Percentiles rank a stretch among this genome's conserved stretches.
These are phyloP conservation scores for Cryptococcus amylolentus DNA, from an alignment of 1,284 basidiomycete genomes.

Conservation along the genomic window DNA sequence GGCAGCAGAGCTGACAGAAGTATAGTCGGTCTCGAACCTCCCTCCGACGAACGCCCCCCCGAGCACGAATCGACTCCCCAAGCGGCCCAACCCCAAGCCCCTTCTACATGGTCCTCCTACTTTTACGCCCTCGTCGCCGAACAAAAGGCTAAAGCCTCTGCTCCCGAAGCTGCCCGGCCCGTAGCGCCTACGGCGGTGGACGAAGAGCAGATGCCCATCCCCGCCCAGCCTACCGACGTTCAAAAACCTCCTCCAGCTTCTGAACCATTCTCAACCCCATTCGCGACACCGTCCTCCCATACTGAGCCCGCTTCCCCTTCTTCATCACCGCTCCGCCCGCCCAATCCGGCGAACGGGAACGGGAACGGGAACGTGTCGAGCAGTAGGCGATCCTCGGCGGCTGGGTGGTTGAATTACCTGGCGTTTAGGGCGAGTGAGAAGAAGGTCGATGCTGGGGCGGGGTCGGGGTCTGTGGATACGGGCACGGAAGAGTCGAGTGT, in stretches of 20 bases:
- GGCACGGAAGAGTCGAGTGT: constrained; percentile 28
- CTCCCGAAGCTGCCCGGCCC: background rate
- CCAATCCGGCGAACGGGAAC: background rate
- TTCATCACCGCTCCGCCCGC: background rate
- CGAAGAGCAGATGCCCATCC: constrained; percentile 17
- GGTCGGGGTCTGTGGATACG: constrained; percentile 14
- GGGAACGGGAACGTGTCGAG: background rate
- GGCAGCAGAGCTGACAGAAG: background rate
- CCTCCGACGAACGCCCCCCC: background rate
- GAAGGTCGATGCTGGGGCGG: constrained; percentile 19
- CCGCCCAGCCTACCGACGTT: background rate
- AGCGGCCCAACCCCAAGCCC: background rate
- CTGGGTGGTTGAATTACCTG: constrained; percentile 45
- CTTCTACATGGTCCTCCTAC: constrained; percentile 25
- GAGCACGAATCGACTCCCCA: background rate
- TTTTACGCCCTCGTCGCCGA: constrained; percentile 25
- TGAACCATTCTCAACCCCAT: background rate
- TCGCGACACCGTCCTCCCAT: background rate
- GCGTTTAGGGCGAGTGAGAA: constrained; percentile 41
- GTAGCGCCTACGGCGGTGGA: constrained; percentile 12
- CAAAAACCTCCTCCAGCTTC: background rate
- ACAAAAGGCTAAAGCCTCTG: background rate
- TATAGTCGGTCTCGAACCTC: background rate
- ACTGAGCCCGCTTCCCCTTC: background rate
- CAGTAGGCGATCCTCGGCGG: constrained; percentile 18